These are phyloP conservation scores for Zoysia pacifica DNA, from an alignment of 176 grass and related monocot genomes.

Conservation along the genomic window DNA sequence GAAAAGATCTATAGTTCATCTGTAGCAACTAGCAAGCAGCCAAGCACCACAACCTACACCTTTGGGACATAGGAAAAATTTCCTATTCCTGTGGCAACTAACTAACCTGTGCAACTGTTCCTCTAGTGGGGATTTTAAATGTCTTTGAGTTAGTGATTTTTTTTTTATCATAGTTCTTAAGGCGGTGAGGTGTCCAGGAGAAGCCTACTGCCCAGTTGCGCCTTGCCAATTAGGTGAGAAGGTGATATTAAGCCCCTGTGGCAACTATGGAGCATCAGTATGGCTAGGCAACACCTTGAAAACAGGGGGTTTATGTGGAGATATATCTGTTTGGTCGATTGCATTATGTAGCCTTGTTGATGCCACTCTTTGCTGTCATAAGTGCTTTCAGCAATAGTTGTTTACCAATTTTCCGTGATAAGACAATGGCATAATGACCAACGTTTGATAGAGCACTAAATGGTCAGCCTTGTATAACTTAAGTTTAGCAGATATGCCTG, in stretches of 20 bases:
- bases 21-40: background rate
- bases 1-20: background rate
- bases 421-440: background rate
- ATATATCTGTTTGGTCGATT: background rate
- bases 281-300: no score
- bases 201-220: no score
- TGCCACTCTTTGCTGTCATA: background rate
- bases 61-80: background rate
- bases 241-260: no score
- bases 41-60: background rate
- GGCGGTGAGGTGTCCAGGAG: no score
- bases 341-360: background rate
- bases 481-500: background rate
- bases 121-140: no score
- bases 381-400: background rate
- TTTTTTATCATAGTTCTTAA: background rate
- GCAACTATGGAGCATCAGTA: no score
- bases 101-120: background rate
- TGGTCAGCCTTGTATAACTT: background rate
- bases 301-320: no score
- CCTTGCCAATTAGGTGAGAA: no score
- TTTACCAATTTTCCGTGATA: background rate
- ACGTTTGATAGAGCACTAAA: background rate
- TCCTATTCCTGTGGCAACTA: background rate
- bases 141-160: background rate